phyloP scores from a whole-genome alignment of 768 basidiomycete genomes.

The Podaxis sp. region DNA sequence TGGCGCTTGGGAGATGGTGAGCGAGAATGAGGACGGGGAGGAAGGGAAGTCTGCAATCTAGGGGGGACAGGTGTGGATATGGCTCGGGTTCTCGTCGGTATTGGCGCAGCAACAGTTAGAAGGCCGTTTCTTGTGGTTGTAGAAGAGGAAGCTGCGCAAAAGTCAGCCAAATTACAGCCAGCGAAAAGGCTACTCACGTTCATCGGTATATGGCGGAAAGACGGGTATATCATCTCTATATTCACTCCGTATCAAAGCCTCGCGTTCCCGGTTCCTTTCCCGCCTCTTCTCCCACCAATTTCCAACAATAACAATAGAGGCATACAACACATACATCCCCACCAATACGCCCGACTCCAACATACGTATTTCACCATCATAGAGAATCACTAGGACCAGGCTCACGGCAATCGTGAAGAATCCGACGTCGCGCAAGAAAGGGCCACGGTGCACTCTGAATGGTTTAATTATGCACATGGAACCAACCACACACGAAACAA shows the following conservation, averaged over 20 bases:
- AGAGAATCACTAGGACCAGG: slow-evolving; percentile 75
- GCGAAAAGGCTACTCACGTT: slow-evolving; percentile 42
- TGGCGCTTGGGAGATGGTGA: slow-evolving; percentile 51
- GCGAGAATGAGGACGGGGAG: slow-evolving; percentile 43
- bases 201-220: slow-evolving; percentile 58
- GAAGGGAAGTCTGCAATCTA: slow-evolving; percentile 36
- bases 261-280: slow-evolving; percentile 44
- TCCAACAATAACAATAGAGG: slow-evolving; percentile 67
- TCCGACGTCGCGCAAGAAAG: slow-evolving; percentile 91
- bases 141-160: slow-evolving; percentile 17
- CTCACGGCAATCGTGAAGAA: slow-evolving; percentile 87
- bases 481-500: slow-evolving; percentile 94
- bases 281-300: slow-evolving; percentile 73
- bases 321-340: slow-evolving; percentile 76
- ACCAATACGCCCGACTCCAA: slow-evolving; percentile 79
- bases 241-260: slow-evolving; percentile 58
- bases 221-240: slow-evolving; percentile 46
- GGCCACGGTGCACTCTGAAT: slow-evolving; percentile 76
- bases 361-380: slow-evolving; percentile 67
- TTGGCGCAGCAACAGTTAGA: slow-evolving; percentile 32
- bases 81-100: slow-evolving; percentile 39
- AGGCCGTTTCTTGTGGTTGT: slow-evolving; percentile 20
- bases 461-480: slow-evolving; percentile 98
- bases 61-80: slow-evolving; percentile 36
- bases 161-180: slow-evolving; percentile 13